Base-by-base conservation (phyloP, 129 eudicot species). In the Saussurea involucrata region DNA sequence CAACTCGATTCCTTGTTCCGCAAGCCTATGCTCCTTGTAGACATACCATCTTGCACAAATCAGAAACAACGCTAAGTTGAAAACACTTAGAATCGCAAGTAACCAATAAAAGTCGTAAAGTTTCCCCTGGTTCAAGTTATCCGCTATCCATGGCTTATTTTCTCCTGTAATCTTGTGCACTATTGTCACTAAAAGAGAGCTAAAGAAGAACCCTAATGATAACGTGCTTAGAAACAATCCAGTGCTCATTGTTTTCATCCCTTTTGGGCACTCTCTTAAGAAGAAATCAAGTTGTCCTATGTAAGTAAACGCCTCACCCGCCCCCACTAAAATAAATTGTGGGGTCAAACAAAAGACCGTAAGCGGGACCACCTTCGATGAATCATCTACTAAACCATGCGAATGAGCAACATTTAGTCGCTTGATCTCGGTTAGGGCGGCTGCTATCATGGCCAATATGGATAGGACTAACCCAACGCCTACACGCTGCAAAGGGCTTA, bases 271-370 rank as follows among this genome's bases (percentile, higher is more conserved):
- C 82, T 83, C 86, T 29, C 82, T 88, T 8, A 88, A 75, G 79
- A 85, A 88, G 78, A 88, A 88, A 72, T 81, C 89, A 10, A 88
- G 88, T 73, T 91, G 97, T 22, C 98, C 98, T 13, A 91, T 87
- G 87, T 94, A 94, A 0, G 92, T 89, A 10, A 93, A 90, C 2
- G 97, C 98, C 79, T 93, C 98, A 9, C 97, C 98, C 1, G 95
- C 58, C 36, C 98, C 98, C 27, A 91, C 93, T 6, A 94, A 67
- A 63, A 91, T 64, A 80, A 91, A 94, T 44, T 94, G 98, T 8
- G 98, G 98, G 29, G 81, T 31, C 61, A 92, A 63, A 90, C 91
- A 85, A 36, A 90, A 92, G 53, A 88, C 94, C 13, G 87, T 85
- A 4, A 90, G 4, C 2, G 93, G 96, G 13, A 90, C 88, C 11